Conservation (phyloP, 164 flowering plant species). For the Chimonanthus praecox region DNA sequence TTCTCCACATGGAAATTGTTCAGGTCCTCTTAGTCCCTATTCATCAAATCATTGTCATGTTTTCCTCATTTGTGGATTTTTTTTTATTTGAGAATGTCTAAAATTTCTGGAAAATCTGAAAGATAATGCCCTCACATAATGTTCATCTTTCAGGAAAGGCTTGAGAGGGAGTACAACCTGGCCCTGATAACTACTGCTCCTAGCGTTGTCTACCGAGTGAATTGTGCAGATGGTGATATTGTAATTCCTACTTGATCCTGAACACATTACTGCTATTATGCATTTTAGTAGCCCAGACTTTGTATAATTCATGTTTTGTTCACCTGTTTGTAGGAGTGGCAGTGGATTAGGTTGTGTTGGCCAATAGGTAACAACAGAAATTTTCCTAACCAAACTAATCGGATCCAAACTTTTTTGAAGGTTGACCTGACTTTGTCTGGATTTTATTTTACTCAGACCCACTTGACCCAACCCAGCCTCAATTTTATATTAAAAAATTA, state of each 20-base stretch:
- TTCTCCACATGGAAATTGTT: conserved; percentile 98
- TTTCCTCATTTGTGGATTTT: neutral
- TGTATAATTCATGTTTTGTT: neutral
- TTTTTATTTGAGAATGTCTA: neutral
- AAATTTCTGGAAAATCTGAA: neutral
- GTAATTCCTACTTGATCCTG: conserved; percentile 63
- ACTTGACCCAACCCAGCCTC: too few relatives aligned
- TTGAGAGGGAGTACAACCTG: conserved; percentile 94
- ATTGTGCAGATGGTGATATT: conserved; percentile 78
- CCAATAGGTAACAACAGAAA: too few relatives aligned
- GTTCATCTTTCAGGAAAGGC: conserved; percentile 75
- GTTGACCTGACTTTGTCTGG: too few relatives aligned
- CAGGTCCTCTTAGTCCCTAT: conserved; percentile 46
- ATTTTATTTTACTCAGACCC: too few relatives aligned
- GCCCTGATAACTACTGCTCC: conserved; percentile 92
- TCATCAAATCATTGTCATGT: neutral
- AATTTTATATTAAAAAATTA: too few relatives aligned
- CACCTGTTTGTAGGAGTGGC: neutral
- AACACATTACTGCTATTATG: conserved; percentile 6
- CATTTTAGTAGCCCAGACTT: conserved; percentile 1
- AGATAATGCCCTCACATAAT: neutral
- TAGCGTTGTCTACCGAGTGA: conserved; percentile 89
- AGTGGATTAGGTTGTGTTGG: too few relatives aligned
- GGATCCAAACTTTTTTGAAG: too few relatives aligned
- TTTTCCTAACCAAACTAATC: too few relatives aligned